Percentiles rank a stretch among this genome's conserved stretches.
Evolutionary conservation across 2,329 filamentous ascomycete species (phyloP).

Genomic region (Ophiostoma australiae): DNA sequence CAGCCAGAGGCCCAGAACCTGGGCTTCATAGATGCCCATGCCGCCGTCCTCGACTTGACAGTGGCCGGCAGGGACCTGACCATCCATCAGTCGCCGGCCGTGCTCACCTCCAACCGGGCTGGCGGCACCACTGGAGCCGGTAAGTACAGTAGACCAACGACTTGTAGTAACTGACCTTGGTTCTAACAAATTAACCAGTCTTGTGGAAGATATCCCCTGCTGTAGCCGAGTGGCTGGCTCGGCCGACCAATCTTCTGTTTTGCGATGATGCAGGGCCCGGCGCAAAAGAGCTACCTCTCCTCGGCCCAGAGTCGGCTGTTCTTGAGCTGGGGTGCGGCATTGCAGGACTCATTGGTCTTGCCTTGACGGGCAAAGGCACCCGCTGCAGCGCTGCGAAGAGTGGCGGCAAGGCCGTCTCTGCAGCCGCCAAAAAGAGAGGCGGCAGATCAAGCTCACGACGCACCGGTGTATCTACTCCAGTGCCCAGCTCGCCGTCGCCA

Average conservation of each 20-base stretch:
- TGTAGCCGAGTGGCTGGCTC: constrained; percentile 74
- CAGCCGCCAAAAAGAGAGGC: not conserved
- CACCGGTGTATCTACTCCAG: not conserved
- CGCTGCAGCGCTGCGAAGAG: not conserved
- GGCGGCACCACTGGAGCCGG: constrained; percentile 54
- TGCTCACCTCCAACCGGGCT: constrained; percentile 70
- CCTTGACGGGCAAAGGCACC: constrained; percentile 47
- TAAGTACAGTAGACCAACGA: constrained; percentile 26
- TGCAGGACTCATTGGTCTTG: constrained; percentile 70
- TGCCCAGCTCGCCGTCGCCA: not conserved
- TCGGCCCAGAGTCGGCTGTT: constrained; percentile 53
- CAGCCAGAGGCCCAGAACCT: constrained; percentile 67
- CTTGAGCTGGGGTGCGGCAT: constrained; percentile 88
- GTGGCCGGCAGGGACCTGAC: constrained; percentile 66
- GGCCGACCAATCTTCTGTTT: constrained; percentile 59
- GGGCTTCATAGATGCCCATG: constrained; percentile 75
- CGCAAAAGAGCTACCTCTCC: constrained; percentile 24
- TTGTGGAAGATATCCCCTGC: constrained; percentile 87
- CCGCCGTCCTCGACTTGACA: constrained; percentile 56
- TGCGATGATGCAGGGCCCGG: constrained; percentile 19
- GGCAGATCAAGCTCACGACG: not conserved
- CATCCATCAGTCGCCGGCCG: constrained; percentile 76
- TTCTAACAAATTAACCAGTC: constrained; percentile 45
- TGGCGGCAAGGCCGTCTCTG: not conserved
- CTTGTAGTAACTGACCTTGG: not conserved